A percentile compares a stretch with the other conserved stretches of the same genome.
These are phyloP conservation scores for Suhomyces sp. DNA, from an alignment of 805 yeast species.

Conservation along the genomic window DNA sequence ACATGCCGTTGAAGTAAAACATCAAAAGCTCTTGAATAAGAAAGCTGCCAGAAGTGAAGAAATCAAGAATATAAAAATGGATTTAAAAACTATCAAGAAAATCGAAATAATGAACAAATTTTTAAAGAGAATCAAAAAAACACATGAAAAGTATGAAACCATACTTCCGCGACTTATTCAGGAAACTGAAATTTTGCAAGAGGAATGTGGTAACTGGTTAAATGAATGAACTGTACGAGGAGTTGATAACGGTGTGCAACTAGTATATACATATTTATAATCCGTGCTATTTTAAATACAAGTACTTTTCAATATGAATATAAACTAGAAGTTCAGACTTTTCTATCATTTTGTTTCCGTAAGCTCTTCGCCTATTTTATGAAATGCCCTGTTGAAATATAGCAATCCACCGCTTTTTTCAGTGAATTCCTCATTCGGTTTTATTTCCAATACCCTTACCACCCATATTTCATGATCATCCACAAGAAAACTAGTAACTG, in stretches of 20 bases:
- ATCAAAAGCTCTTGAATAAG: conserved; percentile 25
- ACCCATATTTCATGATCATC: conserved; percentile 93
- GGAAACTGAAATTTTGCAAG: conserved; percentile 11
- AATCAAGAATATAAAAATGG: conserved; percentile 20
- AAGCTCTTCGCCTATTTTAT: conserved; percentile 38
- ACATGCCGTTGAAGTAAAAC: conserved; percentile 18
- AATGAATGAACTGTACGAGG: conserved; percentile 1
- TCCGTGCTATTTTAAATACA: not conserved
- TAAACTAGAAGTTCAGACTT: not conserved
- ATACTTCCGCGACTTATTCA: conserved; percentile 30
- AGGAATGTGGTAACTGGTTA: conserved; percentile 8
- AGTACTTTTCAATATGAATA: not conserved
- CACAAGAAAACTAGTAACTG: conserved; percentile 50
- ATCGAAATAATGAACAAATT: conserved; percentile 24
- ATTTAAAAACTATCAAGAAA: conserved; percentile 26
- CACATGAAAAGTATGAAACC: conserved; percentile 34
- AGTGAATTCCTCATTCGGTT: conserved; percentile 20
- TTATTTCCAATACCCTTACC: conserved; percentile 65
- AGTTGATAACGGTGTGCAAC: not conserved
- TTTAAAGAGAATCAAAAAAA: conserved; percentile 17
- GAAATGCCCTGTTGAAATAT: conserved; percentile 63
- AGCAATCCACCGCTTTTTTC: conserved; percentile 57
- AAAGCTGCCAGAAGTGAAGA: conserved; percentile 24
- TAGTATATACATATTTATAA: not conserved
- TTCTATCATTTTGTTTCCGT: not conserved